Evolutionary conservation across 176 grass and related monocot species (phyloP).

Genomic region (Oryza rufipogon): DNA sequence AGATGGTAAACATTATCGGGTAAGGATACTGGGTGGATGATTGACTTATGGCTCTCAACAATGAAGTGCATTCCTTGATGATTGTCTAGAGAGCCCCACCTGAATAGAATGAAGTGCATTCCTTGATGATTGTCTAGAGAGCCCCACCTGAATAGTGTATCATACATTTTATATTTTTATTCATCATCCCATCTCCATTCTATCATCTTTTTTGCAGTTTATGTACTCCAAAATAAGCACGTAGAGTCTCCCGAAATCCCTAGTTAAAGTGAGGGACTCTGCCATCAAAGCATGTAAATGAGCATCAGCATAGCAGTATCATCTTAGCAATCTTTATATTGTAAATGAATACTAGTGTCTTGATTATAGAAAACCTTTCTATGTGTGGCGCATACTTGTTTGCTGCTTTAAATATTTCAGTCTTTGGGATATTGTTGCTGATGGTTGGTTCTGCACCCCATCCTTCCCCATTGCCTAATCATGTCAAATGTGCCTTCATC

Average conservation of each 20-base stretch:
- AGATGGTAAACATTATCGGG: slow-evolving; percentile 92
- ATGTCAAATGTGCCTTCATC: neutral
- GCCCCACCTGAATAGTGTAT: slow-evolving; percentile 12
- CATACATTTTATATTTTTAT: slow-evolving; percentile 22
- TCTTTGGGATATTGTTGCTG: neutral
- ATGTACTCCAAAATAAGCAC: slow-evolving; percentile 7
- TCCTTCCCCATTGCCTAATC: neutral
- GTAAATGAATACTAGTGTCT: neutral
- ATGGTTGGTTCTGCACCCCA: neutral
- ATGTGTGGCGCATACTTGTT: neutral
- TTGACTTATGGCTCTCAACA: slow-evolving; percentile 20
- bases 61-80: slow-evolving; percentile 24
- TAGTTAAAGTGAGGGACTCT: neutral
- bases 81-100: neutral
- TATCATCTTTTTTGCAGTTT: slow-evolving; percentile 20
- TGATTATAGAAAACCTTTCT: slow-evolving; percentile 10
- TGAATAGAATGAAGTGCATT: slow-evolving; percentile 31
- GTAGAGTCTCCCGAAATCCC: neutral
- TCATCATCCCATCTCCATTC: neutral
- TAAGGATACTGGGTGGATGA: slow-evolving; percentile 41
- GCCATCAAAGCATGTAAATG: slow-evolving; percentile 17
- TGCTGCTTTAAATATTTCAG: neutral
- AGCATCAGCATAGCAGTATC: neutral
- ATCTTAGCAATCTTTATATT: slow-evolving; percentile 13
- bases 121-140: neutral